Evolutionary conservation across 2,329 filamentous ascomycete genomes (phyloP), one percentile per base, ranked within the genome.

Genomic region (Penicillium italicum): DNA sequence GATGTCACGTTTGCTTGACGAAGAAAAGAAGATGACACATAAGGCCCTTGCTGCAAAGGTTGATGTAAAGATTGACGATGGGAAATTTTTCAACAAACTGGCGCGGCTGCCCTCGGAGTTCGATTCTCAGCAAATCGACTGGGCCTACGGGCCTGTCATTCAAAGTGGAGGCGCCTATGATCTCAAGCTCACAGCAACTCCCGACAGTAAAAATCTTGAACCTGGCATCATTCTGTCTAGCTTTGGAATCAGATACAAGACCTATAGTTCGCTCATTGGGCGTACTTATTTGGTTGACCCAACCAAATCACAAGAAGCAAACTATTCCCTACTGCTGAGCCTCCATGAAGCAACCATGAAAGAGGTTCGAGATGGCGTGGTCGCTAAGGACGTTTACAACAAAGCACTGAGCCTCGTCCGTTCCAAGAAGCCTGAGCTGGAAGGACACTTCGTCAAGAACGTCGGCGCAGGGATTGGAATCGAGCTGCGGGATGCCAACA

Each of bases 151-250:
- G 5, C 93, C 93, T 2, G 86, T 91, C 1, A 87, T 99, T 44
- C 93, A 99, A 78, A 97, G 92, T 68, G 94, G 95, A 65, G 94
- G 94, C 64, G 92, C 90, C 67, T 99, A 96, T 71, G 95, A 99
- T 68, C 79, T 99, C 30, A 90, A 89, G 67, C 87, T 96, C 66
- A 84, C 83, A 11, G 82, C 85, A 2, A 87, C 91, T 56, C 85
- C 91, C 10, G 91, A 95, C 71, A 85, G 90, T 66, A 92, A 90
- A 58, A 85, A 85, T 61, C 80, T 99, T 20, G 91, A 97, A 70
- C 87, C 93, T 0, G 95, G 94, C 37, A 91, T 97, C 66, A 99
- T 99, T 66, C 85, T 99, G 64, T 90, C 91, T 7, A 90, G 90
- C 1, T 85, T 99, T 75, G 94, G 94, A 50, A 82, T 99, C 59